Conservation (phyloP, 2,329 filamentous ascomycete genomes). For the Podosphaera aphanis region DNA sequence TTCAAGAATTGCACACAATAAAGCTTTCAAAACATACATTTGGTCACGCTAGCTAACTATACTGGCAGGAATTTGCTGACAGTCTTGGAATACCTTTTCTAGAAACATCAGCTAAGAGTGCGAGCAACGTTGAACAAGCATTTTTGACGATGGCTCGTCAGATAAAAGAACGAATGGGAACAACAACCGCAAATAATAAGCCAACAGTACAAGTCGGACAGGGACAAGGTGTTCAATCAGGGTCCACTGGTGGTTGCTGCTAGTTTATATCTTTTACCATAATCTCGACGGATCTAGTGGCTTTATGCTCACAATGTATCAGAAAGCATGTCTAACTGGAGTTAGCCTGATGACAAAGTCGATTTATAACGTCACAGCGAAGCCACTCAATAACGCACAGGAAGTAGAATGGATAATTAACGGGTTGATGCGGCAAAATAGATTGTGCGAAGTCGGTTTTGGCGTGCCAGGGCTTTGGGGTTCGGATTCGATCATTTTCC, state of each 20-base stretch:
- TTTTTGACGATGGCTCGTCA: slow-evolving; percentile 99
- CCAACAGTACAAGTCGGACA: slow-evolving; percentile 88
- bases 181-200: slow-evolving; percentile 87
- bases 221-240: slow-evolving; percentile 79
- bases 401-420: slow-evolving; percentile 14
- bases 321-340: slow-evolving; percentile 15
- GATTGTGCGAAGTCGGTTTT: slow-evolving; percentile 7
- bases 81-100: slow-evolving; percentile 97
- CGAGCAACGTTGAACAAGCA: slow-evolving; percentile 97
- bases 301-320: slow-evolving; percentile 13
- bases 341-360: slow-evolving; percentile 11
- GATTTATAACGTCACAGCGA: slow-evolving; percentile 11
- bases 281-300: slow-evolving; percentile 6
- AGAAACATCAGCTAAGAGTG: slow-evolving; percentile 98
- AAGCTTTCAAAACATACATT: too few relatives aligned
- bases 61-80: slow-evolving; percentile 76
- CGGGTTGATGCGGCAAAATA: slow-evolving; percentile 10
- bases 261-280: slow-evolving; percentile 26
- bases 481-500: slow-evolving; percentile 8
- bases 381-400: slow-evolving; percentile 6
- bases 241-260: slow-evolving; percentile 72
- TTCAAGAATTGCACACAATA: too few relatives aligned
- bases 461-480: slow-evolving; percentile 10
- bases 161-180: slow-evolving; percentile 99
- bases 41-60: neutral